Percentiles rank a stretch among this genome's conserved stretches.
Evolutionary conservation across 202 grass and related monocot species (phyloP).

Genomic region (Dendrocalamus latiflorus): DNA sequence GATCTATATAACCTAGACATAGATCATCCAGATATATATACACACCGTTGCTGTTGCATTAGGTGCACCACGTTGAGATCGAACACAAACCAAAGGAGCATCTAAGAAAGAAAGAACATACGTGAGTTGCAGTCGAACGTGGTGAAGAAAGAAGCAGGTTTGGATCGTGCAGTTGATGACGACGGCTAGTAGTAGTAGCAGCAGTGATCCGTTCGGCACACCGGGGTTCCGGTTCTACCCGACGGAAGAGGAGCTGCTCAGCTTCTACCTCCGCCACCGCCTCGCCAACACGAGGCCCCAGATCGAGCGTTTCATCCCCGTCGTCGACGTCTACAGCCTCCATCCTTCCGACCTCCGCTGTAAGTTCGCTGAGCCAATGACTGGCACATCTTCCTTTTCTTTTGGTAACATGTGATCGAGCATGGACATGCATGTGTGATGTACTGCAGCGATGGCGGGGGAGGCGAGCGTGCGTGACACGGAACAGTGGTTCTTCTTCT

Average conservation of each 20-base stretch:
- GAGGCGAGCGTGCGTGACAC: constrained; percentile 40
- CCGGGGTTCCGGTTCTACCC: constrained; percentile 79
- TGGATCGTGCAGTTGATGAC: background rate
- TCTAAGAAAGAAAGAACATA: background rate
- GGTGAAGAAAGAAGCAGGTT: too few relatives aligned
- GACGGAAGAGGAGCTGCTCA: constrained; percentile 78
- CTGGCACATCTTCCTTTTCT: background rate
- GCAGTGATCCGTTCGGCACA: background rate
- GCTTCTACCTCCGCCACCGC: constrained; percentile 64
- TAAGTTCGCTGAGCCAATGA: constrained; percentile 2
- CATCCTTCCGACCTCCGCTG: constrained; percentile 51
- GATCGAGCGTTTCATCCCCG: constrained; percentile 55
- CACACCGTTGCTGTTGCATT: background rate
- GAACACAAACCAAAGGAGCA: background rate
- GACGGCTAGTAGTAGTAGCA: background rate
- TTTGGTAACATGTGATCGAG: background rate
- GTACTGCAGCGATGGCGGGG: constrained; percentile 33
- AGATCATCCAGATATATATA: background rate
- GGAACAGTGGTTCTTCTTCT: constrained; percentile 88
- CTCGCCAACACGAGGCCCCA: constrained; percentile 32
- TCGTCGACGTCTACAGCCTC: constrained; percentile 58
- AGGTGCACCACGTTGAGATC: background rate
- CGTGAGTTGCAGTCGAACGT: background rate
- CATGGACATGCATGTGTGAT: background rate
- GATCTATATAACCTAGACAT: background rate